These are phyloP conservation scores for Cnidoscolus chayamansa DNA, from an alignment of 441 rosid species.

Conservation along the genomic window DNA sequence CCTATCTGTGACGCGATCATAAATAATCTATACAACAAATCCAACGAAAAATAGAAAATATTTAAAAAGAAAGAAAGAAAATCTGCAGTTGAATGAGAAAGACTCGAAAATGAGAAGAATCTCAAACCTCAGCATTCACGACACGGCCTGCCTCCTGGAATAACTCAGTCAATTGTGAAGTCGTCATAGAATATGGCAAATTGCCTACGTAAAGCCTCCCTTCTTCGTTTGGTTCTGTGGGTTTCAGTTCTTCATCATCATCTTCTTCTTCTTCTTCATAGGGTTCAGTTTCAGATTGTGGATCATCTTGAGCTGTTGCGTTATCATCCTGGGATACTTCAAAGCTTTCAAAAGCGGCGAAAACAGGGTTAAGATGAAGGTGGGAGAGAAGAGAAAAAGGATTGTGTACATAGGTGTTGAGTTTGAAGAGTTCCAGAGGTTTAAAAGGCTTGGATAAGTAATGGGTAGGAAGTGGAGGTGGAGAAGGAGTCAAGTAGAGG, in stretches of 20 bases:
- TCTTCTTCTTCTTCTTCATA: not conserved
- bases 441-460: conserved; percentile 26
- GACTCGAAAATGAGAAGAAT: not conserved
- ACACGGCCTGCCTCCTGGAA: conserved; percentile 77
- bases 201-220: conserved; percentile 81
- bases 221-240: conserved; percentile 37
- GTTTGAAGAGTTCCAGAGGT: conserved; percentile 40
- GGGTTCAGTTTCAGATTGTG: conserved; percentile 29
- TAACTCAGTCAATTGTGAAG: conserved; percentile 54
- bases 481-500: conserved; percentile 24
- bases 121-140: conserved; percentile 60
- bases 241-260: conserved; percentile 32
- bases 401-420: conserved; percentile 33
- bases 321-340: conserved; percentile 32
- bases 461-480: conserved; percentile 26
- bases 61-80: not conserved
- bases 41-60: not conserved
- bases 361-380: conserved; percentile 32
- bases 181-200: conserved; percentile 68
- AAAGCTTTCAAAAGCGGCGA: conserved; percentile 37
- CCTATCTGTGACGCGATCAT: conserved; percentile 78
- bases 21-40: conserved; percentile 51
- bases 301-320: conserved; percentile 25
- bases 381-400: conserved; percentile 22
- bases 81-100: not conserved